A percentile compares a stretch with the other conserved stretches of the same genome.
phyloP scores from a whole-genome alignment of 2,329 filamentous ascomycete species.

The Akanthomyces lecanii region DNA sequence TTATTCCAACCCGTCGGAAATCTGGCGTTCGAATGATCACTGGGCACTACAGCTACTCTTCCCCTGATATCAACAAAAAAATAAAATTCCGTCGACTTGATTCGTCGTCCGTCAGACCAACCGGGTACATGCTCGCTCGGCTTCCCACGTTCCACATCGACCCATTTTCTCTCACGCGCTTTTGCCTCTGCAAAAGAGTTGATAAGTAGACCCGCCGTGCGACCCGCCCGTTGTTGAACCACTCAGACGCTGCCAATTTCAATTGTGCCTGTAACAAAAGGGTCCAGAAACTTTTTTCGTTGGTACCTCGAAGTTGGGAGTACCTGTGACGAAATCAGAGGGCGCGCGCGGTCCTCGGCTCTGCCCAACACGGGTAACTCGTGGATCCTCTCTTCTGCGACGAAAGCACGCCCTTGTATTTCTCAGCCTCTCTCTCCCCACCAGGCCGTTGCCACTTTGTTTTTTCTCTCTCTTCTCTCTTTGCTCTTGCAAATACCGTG shows the following conservation, averaged over 20 bases:
- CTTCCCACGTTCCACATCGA: constrained; percentile 13
- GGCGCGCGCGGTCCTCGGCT: constrained; percentile 7
- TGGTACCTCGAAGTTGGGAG: not conserved
- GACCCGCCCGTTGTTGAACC: not conserved
- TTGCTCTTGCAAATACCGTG: constrained; percentile 1
- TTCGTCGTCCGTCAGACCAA: not conserved
- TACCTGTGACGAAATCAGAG: not conserved
- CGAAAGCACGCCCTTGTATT: constrained; percentile 31
- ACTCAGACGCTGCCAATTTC: constrained; percentile 10
- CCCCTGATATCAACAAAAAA: not conserved
- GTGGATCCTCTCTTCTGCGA: not conserved
- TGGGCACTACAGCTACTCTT: no score
- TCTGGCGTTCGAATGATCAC: no score
- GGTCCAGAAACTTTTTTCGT: not conserved
- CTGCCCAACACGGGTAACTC: not conserved
- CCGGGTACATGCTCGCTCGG: constrained; percentile 4
- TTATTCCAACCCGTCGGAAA: no score
- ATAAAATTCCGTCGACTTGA: not conserved
- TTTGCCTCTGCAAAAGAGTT: not conserved
- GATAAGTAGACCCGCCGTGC: not conserved
- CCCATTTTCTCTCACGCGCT: constrained; percentile 13
- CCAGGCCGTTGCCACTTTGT: constrained; percentile 4
- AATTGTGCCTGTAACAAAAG: constrained; percentile 7
- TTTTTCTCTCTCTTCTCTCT: constrained; percentile 12
- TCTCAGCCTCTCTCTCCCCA: constrained; percentile 12